phyloP scores from a whole-genome alignment of 1,284 basidiomycete species.

The Thecaphora thlaspeos region DNA sequence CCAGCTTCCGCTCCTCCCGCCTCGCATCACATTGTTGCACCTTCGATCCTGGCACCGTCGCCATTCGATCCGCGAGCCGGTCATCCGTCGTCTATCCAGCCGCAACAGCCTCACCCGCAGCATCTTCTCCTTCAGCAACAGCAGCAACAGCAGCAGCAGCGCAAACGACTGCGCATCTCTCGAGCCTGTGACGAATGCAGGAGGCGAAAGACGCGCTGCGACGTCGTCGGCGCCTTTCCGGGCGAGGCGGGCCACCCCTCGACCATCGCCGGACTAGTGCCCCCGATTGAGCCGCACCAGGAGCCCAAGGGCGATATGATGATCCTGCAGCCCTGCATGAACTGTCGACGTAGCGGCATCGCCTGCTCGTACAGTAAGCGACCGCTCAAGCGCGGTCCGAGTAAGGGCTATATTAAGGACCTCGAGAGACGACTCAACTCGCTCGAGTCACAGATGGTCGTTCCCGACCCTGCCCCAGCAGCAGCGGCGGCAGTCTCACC shows the following conservation, averaged over 20 bases:
- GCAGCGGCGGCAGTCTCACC: background rate
- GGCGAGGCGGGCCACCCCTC: slow-evolving; percentile 28
- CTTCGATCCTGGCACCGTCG: no score
- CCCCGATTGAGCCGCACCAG: slow-evolving; percentile 19
- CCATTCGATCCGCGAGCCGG: no score
- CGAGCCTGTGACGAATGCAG: slow-evolving; percentile 38
- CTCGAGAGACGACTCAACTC: slow-evolving; percentile 42
- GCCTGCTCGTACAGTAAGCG: slow-evolving; percentile 39
- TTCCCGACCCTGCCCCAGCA: background rate
- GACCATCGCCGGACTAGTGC: slow-evolving; percentile 28
- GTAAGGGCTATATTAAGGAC: slow-evolving; percentile 48
- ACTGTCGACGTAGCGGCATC: slow-evolving; percentile 32
- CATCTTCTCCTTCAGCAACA: background rate
- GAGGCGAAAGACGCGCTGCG: slow-evolving; percentile 38
- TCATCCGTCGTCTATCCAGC: no score
- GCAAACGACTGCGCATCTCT: slow-evolving; percentile 35
- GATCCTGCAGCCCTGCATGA: slow-evolving; percentile 42
- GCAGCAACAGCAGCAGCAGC: slow-evolving; percentile 13
- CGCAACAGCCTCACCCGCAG: no score
- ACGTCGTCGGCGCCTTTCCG: slow-evolving; percentile 38
- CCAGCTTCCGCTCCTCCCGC: no score
- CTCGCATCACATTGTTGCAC: no score
- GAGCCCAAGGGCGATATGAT: slow-evolving; percentile 39
- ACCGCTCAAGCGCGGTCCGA: slow-evolving; percentile 38
- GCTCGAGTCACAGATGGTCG: slow-evolving; percentile 31